phyloP scores from a whole-genome alignment of 2,329 filamentous ascomycete genomes.

The Fragosphaeria purpurea region DNA sequence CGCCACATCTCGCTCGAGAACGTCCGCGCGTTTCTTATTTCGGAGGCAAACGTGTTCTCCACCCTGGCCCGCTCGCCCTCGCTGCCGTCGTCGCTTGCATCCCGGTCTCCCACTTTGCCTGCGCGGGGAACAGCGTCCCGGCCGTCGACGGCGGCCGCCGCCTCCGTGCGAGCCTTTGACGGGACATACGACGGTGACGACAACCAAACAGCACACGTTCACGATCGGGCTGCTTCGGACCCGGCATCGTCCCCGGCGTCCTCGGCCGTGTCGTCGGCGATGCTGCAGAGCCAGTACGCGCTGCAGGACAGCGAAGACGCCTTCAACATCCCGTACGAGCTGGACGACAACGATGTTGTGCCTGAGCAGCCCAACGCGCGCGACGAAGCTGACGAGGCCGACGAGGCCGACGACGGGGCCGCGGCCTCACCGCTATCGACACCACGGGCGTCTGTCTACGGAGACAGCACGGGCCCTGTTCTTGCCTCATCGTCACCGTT shows the following conservation, averaged over 20 bases:
- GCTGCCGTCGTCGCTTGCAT: constrained; percentile 45
- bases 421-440: constrained; percentile 34
- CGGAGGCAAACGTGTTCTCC: constrained; percentile 57
- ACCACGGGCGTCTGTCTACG: constrained; percentile 41
- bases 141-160: constrained; percentile 9
- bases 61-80: constrained; percentile 48
- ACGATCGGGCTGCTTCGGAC: not conserved
- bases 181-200: constrained; percentile 1
- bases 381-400: not conserved
- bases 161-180: not conserved
- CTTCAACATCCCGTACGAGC: constrained; percentile 46
- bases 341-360: constrained; percentile 26
- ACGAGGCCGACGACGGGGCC: not conserved
- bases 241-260: constrained; percentile 22
- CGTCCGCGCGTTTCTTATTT: constrained; percentile 55
- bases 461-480: constrained; percentile 1
- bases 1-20: constrained; percentile 53
- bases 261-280: constrained; percentile 21
- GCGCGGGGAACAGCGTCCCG: constrained; percentile 16
- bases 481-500: not conserved
- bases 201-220: constrained; percentile 11
- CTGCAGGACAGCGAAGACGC: constrained; percentile 45
- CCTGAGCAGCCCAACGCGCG: constrained; percentile 1
- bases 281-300: constrained; percentile 24
- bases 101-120: constrained; percentile 26